Evolutionary conservation across 805 yeast species (phyloP).

Genomic region (Saturnispora gosingensis): DNA sequence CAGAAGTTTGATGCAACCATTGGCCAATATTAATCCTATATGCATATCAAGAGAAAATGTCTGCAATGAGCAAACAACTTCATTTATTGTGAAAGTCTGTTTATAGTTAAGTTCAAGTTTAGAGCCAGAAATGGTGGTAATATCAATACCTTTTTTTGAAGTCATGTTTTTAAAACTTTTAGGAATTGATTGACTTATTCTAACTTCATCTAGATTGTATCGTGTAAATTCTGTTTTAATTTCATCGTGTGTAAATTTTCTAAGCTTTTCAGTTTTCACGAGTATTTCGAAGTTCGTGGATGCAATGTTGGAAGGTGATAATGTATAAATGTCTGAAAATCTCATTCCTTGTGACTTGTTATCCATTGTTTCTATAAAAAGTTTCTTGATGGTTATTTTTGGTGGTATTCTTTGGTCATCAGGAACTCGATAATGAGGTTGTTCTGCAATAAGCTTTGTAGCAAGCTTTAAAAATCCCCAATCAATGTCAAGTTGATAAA

Average conservation of each 20-base stretch:
- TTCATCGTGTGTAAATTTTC: slow-evolving; percentile 10
- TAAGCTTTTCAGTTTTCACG: slow-evolving; percentile 31
- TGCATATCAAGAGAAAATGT: slow-evolving; percentile 33
- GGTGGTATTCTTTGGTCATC: slow-evolving; percentile 36
- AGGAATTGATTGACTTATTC: slow-evolving; percentile 14
- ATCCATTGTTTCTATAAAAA: slow-evolving; percentile 20
- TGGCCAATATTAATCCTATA: slow-evolving; percentile 31
- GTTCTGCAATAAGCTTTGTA: slow-evolving; percentile 36
- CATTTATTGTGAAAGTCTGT: slow-evolving; percentile 21
- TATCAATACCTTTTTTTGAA: slow-evolving; percentile 14
- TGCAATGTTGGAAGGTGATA: slow-evolving; percentile 37
- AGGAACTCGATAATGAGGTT: slow-evolving; percentile 44
- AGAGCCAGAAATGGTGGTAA: neutral
- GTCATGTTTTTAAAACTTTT: slow-evolving; percentile 21
- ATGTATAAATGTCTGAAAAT: slow-evolving; percentile 29
- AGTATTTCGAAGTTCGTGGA: slow-evolving; percentile 39
- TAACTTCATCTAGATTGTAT: slow-evolving; percentile 19
- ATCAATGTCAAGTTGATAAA: slow-evolving; percentile 37
- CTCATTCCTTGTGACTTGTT: slow-evolving; percentile 7
- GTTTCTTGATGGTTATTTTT: slow-evolving; percentile 27
- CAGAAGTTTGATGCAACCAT: slow-evolving; percentile 39
- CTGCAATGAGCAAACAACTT: slow-evolving; percentile 22
- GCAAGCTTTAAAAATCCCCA: slow-evolving; percentile 49
- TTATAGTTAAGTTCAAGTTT: slow-evolving; percentile 13
- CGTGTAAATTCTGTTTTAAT: slow-evolving; percentile 18